These are phyloP conservation scores for Calcarisporium arbuscula DNA, from an alignment of 2,329 filamentous ascomycete genomes.

Conservation along the genomic window DNA sequence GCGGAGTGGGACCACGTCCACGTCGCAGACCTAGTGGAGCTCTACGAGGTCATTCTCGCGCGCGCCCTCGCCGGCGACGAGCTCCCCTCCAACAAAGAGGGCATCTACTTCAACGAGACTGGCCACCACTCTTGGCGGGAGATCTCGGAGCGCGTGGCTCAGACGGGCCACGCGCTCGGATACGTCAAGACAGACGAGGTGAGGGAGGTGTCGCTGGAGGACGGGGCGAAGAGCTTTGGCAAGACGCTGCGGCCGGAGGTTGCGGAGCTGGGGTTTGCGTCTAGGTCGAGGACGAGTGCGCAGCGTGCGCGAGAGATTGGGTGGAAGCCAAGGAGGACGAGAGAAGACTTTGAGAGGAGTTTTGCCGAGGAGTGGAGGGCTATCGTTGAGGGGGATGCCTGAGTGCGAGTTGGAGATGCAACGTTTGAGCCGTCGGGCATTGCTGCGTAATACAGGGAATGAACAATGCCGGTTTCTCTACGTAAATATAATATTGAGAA, in stretches of 20 bases:
- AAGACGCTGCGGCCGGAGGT: constrained; percentile 11
- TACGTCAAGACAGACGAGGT: constrained; percentile 21
- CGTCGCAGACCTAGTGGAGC: constrained; percentile 32
- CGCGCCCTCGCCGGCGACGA: constrained; percentile 23
- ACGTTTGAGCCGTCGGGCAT: too few relatives aligned
- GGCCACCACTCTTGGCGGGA: constrained; percentile 33
- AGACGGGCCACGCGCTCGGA: constrained; percentile 22
- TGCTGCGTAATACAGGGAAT: too few relatives aligned
- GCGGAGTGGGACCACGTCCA: constrained; percentile 38
- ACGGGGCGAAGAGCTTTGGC: constrained; percentile 17
- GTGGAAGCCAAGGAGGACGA: constrained; percentile 25
- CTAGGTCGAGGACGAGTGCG: constrained; percentile 16
- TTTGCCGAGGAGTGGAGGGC: constrained; percentile 15
- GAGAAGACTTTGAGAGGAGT: constrained; percentile 17
- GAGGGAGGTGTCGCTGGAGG: constrained; percentile 19
- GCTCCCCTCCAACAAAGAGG: constrained; percentile 28
- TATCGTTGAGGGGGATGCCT: too few relatives aligned
- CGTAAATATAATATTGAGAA: too few relatives aligned
- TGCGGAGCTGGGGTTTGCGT: constrained; percentile 27
- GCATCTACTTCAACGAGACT: constrained; percentile 35
- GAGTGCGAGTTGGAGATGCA: too few relatives aligned
- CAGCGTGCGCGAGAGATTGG: constrained; percentile 19
- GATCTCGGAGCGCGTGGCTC: constrained; percentile 27
- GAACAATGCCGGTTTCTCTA: too few relatives aligned
- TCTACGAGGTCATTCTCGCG: constrained; percentile 32